phyloP scores from a whole-genome alignment of 306 rosid genomes.

The Prunus mume region DNA sequence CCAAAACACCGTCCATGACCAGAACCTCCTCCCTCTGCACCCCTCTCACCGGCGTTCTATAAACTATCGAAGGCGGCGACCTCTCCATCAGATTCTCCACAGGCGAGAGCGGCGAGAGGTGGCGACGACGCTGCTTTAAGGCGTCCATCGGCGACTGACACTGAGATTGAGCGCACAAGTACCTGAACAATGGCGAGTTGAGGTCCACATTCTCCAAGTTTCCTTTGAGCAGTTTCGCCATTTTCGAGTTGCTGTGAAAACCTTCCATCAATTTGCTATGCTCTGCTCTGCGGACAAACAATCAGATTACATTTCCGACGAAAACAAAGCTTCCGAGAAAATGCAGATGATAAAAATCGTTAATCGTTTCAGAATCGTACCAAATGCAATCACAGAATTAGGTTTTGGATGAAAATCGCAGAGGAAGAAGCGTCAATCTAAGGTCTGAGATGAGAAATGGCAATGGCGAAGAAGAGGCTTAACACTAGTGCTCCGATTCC shows the following conservation, averaged over 20 bases:
- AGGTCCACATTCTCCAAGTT: constrained; percentile 45
- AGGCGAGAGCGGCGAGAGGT: constrained; percentile 43
- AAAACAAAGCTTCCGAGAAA: background rate
- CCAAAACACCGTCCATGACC: constrained; percentile 67
- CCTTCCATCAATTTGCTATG: background rate
- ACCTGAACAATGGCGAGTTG: constrained; percentile 39
- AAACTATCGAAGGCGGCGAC: constrained; percentile 24
- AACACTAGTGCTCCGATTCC: background rate
- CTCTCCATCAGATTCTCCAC: constrained; percentile 46
- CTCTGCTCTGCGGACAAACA: background rate
- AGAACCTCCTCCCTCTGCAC: constrained; percentile 56
- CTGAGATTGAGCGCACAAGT: constrained; percentile 24
- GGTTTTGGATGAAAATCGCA: background rate
- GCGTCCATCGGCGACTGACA: constrained; percentile 41
- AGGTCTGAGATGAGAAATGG: background rate
- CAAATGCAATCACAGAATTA: background rate
- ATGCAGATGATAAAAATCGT: background rate
- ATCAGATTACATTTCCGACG: background rate
- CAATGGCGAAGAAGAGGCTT: background rate
- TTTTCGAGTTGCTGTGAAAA: background rate
- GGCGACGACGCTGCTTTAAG: constrained; percentile 14
- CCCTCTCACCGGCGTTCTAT: constrained; percentile 49
- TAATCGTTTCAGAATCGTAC: background rate
- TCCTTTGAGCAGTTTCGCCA: constrained; percentile 29
- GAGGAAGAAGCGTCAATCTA: background rate